phyloP scores from a whole-genome alignment of 1,284 basidiomycete species.

The Heliocybe sulcata region DNA sequence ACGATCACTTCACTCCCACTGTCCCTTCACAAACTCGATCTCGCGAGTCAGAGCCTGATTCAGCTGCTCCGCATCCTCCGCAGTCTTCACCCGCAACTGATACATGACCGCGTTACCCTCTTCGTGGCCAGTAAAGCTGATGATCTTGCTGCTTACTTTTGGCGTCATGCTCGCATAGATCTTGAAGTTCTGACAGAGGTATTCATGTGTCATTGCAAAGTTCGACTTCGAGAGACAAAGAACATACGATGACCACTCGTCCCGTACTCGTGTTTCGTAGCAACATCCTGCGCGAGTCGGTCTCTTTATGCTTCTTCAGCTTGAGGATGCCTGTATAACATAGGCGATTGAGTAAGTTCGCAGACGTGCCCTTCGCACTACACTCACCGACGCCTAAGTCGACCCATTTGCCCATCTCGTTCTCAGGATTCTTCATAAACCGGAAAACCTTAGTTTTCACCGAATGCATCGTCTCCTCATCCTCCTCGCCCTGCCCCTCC shows the following conservation, averaged over 20 bases:
- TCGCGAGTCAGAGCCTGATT: conserved; percentile 60
- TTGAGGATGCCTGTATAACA: conserved; percentile 50
- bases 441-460: conserved; percentile 59
- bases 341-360: not conserved
- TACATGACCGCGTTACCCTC: conserved; percentile 51
- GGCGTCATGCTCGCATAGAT: conserved; percentile 49
- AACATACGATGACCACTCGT: conserved; percentile 58
- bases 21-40: conserved; percentile 36
- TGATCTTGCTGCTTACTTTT: conserved; percentile 21
- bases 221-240: conserved; percentile 2
- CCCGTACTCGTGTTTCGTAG: conserved; percentile 66
- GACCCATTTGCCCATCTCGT: conserved; percentile 47
- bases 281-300: conserved; percentile 45
- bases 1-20: not conserved
- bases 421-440: conserved; percentile 40
- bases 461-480: conserved; percentile 64
- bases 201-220: not conserved
- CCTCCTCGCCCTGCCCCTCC: conserved; percentile 78
- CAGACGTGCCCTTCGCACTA: conserved; percentile 4
- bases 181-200: conserved; percentile 52
- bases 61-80: conserved; percentile 50
- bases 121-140: conserved; percentile 68
- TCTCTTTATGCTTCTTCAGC: conserved; percentile 65
- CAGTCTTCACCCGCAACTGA: conserved; percentile 55
- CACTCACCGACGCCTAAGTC: conserved; percentile 53